Conservation (phyloP, 2,329 filamentous ascomycete species). For the Cadophora malorum region DNA sequence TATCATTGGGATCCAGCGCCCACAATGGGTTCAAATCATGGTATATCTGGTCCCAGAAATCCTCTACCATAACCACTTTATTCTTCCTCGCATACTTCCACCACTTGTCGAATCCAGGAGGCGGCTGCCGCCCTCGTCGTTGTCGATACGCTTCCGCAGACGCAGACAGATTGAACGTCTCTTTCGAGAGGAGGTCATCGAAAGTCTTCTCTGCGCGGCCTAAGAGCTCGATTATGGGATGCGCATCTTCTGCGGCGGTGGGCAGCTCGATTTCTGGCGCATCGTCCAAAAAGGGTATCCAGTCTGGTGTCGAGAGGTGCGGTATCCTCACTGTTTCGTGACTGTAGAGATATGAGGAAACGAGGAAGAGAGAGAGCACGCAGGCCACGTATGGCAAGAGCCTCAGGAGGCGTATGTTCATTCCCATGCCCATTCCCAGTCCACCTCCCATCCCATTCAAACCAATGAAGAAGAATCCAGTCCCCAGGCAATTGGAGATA, state of each 20-base stretch:
- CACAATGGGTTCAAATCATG: constrained; percentile 56
- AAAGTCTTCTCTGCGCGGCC: constrained; percentile 49
- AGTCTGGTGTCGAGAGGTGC: constrained; percentile 5
- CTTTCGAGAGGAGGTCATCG: constrained; percentile 48
- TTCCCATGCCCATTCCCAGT: constrained; percentile 8
- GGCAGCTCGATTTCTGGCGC: constrained; percentile 15
- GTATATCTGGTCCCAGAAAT: constrained; percentile 63
- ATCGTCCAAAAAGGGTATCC: background rate
- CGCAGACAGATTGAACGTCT: constrained; percentile 50
- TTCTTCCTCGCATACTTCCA: constrained; percentile 58
- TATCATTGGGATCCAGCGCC: constrained; percentile 54
- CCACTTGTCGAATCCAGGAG: constrained; percentile 67
- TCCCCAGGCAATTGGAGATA: background rate
- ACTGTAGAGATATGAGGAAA: constrained; percentile 22
- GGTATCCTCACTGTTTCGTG: constrained; percentile 16
- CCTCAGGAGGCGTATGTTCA: constrained; percentile 18
- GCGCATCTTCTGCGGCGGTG: constrained; percentile 32
- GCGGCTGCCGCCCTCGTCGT: constrained; percentile 63
- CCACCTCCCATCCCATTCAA: constrained; percentile 5
- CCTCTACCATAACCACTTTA: constrained; percentile 61
- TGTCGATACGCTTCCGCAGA: constrained; percentile 59
- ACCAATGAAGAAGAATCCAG: background rate
- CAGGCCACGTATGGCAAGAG: constrained; percentile 25
- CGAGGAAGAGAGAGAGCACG: constrained; percentile 22
- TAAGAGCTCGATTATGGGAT: constrained; percentile 55